These are phyloP conservation scores for Eutrema yunnanense DNA, from an alignment of 345 rosid genomes.

Conservation along the genomic window DNA sequence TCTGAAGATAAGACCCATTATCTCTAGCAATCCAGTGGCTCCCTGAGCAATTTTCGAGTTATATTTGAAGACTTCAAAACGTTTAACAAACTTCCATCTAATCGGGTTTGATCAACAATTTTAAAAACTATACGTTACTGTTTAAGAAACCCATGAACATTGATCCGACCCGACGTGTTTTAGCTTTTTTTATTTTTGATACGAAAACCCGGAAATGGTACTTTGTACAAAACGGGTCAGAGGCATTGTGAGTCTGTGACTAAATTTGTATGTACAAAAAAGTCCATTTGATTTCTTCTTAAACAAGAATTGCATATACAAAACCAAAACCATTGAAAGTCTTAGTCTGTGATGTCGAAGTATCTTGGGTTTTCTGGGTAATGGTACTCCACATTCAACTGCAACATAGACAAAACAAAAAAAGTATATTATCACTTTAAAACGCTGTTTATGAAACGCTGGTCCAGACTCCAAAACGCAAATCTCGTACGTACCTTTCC, in stretches of 20 bases:
- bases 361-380: constrained; percentile 84
- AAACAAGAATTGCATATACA: not conserved
- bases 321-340: not conserved
- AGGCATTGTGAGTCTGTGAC: not conserved
- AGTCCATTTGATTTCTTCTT: not conserved
- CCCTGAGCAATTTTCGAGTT: too few relatives aligned
- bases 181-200: not conserved
- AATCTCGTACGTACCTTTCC: constrained; percentile 62
- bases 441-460: not conserved
- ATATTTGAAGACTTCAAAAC: too few relatives aligned
- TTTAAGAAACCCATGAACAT: too few relatives aligned
- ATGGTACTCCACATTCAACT: constrained; percentile 87
- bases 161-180: too few relatives aligned
- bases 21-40: too few relatives aligned
- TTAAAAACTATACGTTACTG: too few relatives aligned
- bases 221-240: constrained; percentile 20
- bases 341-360: constrained; percentile 60
- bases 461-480: not conserved
- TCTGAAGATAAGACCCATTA: too few relatives aligned
- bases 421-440: not conserved
- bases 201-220: not conserved
- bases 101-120: too few relatives aligned
- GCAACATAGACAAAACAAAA: constrained; percentile 15
- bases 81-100: too few relatives aligned
- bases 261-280: constrained; percentile 13